Conservation (phyloP, 306 rosid genomes). For the Cucurbita moschata region DNA sequence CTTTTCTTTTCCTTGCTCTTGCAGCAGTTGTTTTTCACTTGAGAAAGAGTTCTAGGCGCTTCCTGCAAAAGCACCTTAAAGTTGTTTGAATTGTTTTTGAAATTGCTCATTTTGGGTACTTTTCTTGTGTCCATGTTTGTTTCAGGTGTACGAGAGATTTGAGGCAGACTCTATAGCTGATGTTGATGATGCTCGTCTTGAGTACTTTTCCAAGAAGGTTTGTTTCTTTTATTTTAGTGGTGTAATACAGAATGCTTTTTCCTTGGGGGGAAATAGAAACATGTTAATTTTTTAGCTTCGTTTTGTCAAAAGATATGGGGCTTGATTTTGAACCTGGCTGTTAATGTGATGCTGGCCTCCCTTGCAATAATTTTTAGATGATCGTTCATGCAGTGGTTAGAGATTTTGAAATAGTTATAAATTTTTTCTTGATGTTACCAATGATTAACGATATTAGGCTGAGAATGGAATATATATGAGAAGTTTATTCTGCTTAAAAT, state of each 20-base stretch:
- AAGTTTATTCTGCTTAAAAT: background rate
- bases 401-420: background rate
- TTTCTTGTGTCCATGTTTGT: background rate
- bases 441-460: background rate
- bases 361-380: background rate
- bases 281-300: background rate
- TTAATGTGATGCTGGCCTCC: background rate
- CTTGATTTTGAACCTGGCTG: background rate
- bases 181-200: conserved; percentile 75
- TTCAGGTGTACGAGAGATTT: conserved; percentile 65
- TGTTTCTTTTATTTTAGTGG: background rate
- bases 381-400: background rate
- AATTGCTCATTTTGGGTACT: conserved; percentile 48
- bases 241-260: background rate
- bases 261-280: background rate
- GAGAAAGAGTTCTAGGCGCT: background rate
- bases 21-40: background rate
- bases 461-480: background rate
- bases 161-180: conserved; percentile 42
- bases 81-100: background rate
- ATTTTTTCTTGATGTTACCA: background rate
- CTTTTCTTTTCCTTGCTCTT: conserved; percentile 3
- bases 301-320: background rate
- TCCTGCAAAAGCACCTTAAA: background rate
- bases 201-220: conserved; percentile 72